Evolutionary conservation across 257 asterid genomes (phyloP).

Genomic region (Henckelia pumila): DNA sequence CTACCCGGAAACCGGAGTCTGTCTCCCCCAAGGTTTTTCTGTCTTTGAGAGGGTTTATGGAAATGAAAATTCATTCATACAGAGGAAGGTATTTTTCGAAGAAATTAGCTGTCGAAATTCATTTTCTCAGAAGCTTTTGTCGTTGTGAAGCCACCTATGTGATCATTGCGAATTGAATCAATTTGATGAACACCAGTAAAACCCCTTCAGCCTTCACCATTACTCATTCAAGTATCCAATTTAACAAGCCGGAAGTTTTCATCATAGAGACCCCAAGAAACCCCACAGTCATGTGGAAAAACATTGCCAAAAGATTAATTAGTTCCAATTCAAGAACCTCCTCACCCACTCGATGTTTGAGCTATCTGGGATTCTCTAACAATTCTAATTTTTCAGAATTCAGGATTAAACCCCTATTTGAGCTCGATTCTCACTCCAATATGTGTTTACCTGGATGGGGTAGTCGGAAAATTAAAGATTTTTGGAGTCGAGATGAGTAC

Average conservation of each 20-base stretch:
- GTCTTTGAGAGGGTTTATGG: background rate
- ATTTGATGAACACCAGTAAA: slow-evolving; percentile 59
- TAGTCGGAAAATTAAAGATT: slow-evolving; percentile 26
- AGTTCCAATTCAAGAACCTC: slow-evolving; percentile 32
- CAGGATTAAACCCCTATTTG: slow-evolving; percentile 29
- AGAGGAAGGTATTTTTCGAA: background rate
- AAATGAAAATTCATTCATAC: background rate
- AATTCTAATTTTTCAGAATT: slow-evolving; percentile 30
- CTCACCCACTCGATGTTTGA: slow-evolving; percentile 36
- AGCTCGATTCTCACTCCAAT: slow-evolving; percentile 35
- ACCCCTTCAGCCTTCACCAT: slow-evolving; percentile 35
- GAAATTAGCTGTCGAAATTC: background rate
- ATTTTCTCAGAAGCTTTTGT: too few relatives aligned
- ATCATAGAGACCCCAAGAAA: slow-evolving; percentile 25
- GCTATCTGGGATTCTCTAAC: slow-evolving; percentile 40
- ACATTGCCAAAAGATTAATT: slow-evolving; percentile 36
- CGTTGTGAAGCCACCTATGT: background rate
- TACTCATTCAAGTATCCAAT: slow-evolving; percentile 29
- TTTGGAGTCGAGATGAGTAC: slow-evolving; percentile 28
- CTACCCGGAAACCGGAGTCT: background rate
- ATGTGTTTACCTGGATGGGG: slow-evolving; percentile 34
- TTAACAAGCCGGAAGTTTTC: slow-evolving; percentile 29
- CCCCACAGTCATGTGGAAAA: slow-evolving; percentile 77
- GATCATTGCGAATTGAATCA: slow-evolving; percentile 1
- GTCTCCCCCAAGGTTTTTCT: background rate